A percentile compares a stretch with the other conserved stretches of the same genome.
These are phyloP conservation scores for Dalbergia cochinchinensis DNA, from an alignment of 306 rosid species.

Conservation along the genomic window DNA sequence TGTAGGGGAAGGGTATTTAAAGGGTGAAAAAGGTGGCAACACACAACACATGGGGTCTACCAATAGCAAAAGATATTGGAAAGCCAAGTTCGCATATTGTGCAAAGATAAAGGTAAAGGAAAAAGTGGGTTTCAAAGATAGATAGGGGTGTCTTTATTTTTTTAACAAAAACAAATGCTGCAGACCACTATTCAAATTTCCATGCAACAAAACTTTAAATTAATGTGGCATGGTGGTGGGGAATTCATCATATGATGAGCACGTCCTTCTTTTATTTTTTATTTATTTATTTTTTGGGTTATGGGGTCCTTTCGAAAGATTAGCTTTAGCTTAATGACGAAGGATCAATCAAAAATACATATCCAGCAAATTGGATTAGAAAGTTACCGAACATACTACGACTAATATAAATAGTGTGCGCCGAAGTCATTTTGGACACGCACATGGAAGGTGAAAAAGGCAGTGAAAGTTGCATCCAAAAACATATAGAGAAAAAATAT, in stretches of 20 bases:
- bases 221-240: conserved; percentile 57
- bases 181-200: background rate
- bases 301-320: conserved; percentile 48
- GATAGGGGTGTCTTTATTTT: conserved; percentile 38
- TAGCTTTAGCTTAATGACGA: conserved; percentile 87
- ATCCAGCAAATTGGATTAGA: conserved; percentile 50
- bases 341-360: conserved; percentile 68
- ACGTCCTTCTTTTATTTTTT: background rate
- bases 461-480: conserved; percentile 38
- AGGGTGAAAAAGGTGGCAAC: conserved; percentile 25
- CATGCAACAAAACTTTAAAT: conserved; percentile 33
- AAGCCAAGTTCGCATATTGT: conserved; percentile 47
- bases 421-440: conserved; percentile 54
- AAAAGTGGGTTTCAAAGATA: conserved; percentile 26
- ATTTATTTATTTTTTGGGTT: background rate
- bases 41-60: conserved; percentile 52
- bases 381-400: conserved; percentile 42
- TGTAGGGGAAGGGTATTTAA: conserved; percentile 58
- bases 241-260: conserved; percentile 37
- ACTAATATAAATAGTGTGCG: background rate
- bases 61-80: conserved; percentile 55
- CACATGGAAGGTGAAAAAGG: conserved; percentile 47
- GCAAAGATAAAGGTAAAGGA: conserved; percentile 29
- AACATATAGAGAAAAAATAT: conserved; percentile 10
- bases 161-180: conserved; percentile 37